Conservation (phyloP, 495 filamentous ascomycete genomes). For the Pseudoneurospora amorphoporcata region DNA sequence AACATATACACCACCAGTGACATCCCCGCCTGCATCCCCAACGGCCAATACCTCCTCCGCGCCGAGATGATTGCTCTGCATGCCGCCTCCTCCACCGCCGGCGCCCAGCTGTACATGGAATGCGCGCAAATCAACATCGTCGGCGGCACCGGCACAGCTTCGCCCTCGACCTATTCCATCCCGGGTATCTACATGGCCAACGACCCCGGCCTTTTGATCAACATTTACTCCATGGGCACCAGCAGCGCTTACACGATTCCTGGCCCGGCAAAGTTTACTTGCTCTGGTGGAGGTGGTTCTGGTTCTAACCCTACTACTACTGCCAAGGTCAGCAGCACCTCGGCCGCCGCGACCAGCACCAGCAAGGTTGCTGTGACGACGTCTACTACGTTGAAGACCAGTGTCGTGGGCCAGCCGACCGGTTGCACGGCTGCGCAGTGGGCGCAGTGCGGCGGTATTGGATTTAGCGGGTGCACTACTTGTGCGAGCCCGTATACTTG, state of each 20-base stretch:
- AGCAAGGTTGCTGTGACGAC: slow-evolving; percentile 9
- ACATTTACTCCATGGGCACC: slow-evolving; percentile 27
- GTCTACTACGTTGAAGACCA: slow-evolving; percentile 16
- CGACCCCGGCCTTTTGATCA: slow-evolving; percentile 28
- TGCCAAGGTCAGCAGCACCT: slow-evolving; percentile 7
- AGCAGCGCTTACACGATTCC: slow-evolving; percentile 25
- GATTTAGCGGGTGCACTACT: slow-evolving; percentile 38
- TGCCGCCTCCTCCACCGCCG: slow-evolving; percentile 22
- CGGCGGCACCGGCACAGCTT: slow-evolving; percentile 26
- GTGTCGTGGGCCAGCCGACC: slow-evolving; percentile 3
- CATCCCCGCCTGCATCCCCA: slow-evolving; percentile 35
- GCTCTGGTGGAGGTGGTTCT: slow-evolving; percentile 8
- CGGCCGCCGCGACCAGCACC: slow-evolving; percentile 14
- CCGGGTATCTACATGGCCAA: slow-evolving; percentile 35
- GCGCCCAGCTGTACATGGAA: slow-evolving; percentile 45
- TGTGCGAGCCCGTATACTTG: slow-evolving; percentile 33
- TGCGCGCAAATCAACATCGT: slow-evolving; percentile 40
- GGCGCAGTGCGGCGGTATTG: slow-evolving; percentile 40
- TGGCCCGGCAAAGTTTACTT: slow-evolving; percentile 22
- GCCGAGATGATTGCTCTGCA: slow-evolving; percentile 41
- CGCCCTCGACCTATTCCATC: slow-evolving; percentile 29
- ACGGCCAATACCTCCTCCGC: slow-evolving; percentile 30
- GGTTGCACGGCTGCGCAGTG: slow-evolving; percentile 25
- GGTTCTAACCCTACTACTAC: slow-evolving; percentile 3
- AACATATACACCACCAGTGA: slow-evolving; percentile 3